Percentiles rank a stretch among this genome's conserved stretches.
These are phyloP conservation scores for Polyporus arcularius DNA, from an alignment of 768 basidiomycete species.

Conservation along the genomic window DNA sequence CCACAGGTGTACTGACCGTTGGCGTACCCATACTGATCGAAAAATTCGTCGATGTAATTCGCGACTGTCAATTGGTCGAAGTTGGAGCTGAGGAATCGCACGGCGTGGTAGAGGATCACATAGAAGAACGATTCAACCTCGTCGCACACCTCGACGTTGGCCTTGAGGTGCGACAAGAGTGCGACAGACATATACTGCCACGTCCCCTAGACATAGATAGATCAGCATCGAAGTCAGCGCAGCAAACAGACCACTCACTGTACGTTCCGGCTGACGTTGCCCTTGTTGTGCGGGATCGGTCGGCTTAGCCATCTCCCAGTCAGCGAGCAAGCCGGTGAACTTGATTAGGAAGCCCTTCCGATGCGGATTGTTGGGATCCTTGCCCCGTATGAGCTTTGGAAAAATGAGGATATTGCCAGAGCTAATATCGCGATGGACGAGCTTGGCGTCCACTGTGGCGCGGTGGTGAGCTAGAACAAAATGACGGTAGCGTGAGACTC, in stretches of 20 bases:
- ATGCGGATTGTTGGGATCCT: neutral
- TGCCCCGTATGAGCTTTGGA: neutral
- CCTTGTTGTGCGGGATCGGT: neutral
- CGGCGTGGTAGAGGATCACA: slow-evolving; percentile 11
- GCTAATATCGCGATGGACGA: slow-evolving; percentile 10
- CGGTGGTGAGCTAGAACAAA: no score
- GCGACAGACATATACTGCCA: neutral
- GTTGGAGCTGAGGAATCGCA: slow-evolving; percentile 5
- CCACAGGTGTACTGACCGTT: neutral
- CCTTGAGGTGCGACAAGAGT: neutral
- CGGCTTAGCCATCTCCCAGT: slow-evolving; percentile 8
- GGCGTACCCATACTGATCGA: neutral
- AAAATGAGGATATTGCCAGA: slow-evolving; percentile 8
- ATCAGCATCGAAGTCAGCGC: no score
- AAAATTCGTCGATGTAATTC: neutral
- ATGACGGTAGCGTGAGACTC: no score
- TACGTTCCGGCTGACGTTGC: neutral
- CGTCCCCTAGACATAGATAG: no score
- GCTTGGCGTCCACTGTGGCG: neutral
- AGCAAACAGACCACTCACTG: no score
- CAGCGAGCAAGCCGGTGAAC: slow-evolving; percentile 2
- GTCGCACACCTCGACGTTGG: slow-evolving; percentile 7
- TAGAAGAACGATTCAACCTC: slow-evolving; percentile 22
- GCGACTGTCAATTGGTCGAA: neutral
- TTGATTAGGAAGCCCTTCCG: neutral